Conservation (phyloP, 805 yeast species). For the Komagataella mondaviorum region DNA sequence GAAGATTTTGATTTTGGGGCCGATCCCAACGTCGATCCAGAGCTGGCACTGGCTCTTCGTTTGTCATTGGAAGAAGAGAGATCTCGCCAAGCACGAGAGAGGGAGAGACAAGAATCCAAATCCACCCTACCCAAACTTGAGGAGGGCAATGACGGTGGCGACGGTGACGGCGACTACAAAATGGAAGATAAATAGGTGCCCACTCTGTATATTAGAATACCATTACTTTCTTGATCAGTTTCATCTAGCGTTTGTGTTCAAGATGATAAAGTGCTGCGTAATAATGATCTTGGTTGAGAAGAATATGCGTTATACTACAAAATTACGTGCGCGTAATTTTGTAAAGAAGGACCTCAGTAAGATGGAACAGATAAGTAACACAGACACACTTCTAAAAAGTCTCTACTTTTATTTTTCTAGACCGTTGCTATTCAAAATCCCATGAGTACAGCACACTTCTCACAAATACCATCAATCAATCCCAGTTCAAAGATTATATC, state of each 20-base stretch:
- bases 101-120: conserved; percentile 2
- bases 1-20: conserved; percentile 52
- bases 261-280: not conserved
- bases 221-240: not conserved
- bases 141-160: conserved; percentile 5
- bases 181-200: conserved; percentile 1
- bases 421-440: not conserved
- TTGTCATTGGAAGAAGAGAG: conserved; percentile 91
- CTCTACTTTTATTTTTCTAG: not conserved
- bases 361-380: not conserved
- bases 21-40: conserved; percentile 93
- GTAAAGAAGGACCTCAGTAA: not conserved
- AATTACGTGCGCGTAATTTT: not conserved
- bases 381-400: not conserved
- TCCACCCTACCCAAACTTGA: conserved; percentile 4
- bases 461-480: not conserved
- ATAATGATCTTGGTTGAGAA: too few species aligned
- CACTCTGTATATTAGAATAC: not conserved
- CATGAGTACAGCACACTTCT: not conserved
- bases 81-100: conserved; percentile 53
- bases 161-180: conserved; percentile 2
- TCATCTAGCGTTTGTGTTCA: not conserved
- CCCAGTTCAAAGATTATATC: not conserved
- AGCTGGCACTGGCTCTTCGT: conserved; percentile 89
- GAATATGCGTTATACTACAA: not conserved